Base-by-base conservation (phyloP, 768 basidiomycete genomes). In the Epithele typhae region DNA sequence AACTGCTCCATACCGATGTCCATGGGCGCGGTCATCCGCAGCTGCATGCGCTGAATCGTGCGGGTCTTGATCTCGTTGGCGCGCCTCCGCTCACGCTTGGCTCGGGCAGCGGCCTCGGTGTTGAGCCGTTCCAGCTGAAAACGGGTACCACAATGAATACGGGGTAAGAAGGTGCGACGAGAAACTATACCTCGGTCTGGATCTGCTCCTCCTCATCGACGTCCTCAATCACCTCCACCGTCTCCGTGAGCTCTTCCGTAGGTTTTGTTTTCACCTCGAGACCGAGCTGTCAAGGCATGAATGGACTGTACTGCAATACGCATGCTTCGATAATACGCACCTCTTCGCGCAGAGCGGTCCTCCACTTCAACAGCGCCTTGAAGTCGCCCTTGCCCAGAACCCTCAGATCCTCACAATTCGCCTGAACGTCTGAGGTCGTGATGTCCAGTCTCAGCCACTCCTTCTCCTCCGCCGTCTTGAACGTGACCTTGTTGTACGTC, bases 321-420 rank as follows among this genome's bases (percentile, higher is more conserved):
- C 27, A 25, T 21, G 12, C 0, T 14, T 46, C 24, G 27, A 22
- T 43, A 84, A 87, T 43, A 40, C 72, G n/a, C 45, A 90, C 91
- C 76, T 97, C 92, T 67, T 97, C 84, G 23, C 96, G 84, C 25
- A 98, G 71, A 5, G 82, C 79, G 35, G 81, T 66, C 40, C 96
- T 78, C 95, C 95, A 99, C 69, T 86, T 97, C 48, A 98, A 72
- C 45, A 99, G 69, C 8, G 77, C 60, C 65, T 97, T 98, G 73
- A 99, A 99, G 61, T 99, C 96, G 23, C 94, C 88, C 69, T 97
- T 99, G 25, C 96, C 96, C 25, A 99, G 71, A 4, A 99, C 96
- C 64, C 95, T 97, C 54, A 99, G 74, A 73, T 99, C 96, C 18
- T 84, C 79, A 55, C 84, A 87, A 63, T 89, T 92, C n/a, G 75